Base-by-base conservation (phyloP, 805 yeast species). In the Lachancea thermotolerans region DNA sequence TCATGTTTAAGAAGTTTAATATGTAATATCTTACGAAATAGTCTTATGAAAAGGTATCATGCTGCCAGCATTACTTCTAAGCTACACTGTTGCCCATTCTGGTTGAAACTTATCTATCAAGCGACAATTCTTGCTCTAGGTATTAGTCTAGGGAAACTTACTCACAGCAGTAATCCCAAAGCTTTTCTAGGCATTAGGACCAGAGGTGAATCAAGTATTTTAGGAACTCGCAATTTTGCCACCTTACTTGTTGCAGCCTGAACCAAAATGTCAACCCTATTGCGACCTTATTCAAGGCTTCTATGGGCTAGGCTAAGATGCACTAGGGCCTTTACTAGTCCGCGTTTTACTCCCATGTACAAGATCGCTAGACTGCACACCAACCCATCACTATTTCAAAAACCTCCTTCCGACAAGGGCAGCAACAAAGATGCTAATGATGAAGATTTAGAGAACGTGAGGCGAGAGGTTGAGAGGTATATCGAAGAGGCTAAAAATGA, bases 401-500 rank as follows among this genome's bases (percentile, higher is more conserved):
- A 35, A 28, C 18, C 14, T 16, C 14, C 32, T 2, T 18, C 15
- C 2, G 40, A 43, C 18, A 33, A 37, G 16, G 27, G 14, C 14
- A 35, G 18, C 15, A 39, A 43, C n/a, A 30, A 39, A 27, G 57
- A 56, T 31, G 50, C 60, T 1, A 51, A 51, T n/a, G 63, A 56
- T 39, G 52, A 49, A 27, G 64, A 59, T 42, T 37, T 62, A 10
- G 59, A 53, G 7, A 42, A 40, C 14, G 34, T 62, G 15, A 53
- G 47, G 36, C 51, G 50, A 33, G 59, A 57, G 32, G 52, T 61
- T 9, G 50, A 56, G 27, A 49, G 52, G n/a, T 60, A 49, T 35
- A 46, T 58, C n/a, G 49, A 52, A n/a, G 55, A 50, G 11, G 49
- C 55, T 6, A 50, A 50, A 35, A 47, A 46, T 35, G 49, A 50